Evolutionary conservation across 345 rosid species (phyloP).

Genomic region (rapeseed (Brassica napus)): DNA sequence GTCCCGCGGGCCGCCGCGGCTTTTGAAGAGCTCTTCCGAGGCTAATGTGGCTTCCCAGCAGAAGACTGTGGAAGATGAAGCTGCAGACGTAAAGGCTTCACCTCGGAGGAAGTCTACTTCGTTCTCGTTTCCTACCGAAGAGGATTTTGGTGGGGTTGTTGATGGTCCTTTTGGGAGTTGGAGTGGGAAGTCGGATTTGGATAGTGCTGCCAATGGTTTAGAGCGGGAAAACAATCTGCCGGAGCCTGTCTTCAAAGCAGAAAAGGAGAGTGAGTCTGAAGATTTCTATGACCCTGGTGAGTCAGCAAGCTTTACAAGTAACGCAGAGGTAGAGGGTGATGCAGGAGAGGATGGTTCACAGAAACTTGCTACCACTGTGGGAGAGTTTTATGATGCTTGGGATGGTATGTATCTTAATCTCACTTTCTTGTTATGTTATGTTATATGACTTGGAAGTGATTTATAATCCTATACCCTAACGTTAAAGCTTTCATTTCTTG

Average conservation of each 20-base stretch:
- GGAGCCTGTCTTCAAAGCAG: conserved; percentile 39
- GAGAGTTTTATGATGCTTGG: conserved; percentile 80
- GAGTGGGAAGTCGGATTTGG: conserved; percentile 31
- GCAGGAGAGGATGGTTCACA: conserved; percentile 44
- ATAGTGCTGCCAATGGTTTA: conserved; percentile 30
- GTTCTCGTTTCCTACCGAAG: conserved; percentile 44
- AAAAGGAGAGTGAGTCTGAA: conserved; percentile 52
- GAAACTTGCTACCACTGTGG: conserved; percentile 50
- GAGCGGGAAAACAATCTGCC: conserved; percentile 25
- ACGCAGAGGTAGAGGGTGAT: conserved; percentile 39
- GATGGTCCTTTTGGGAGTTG: conserved; percentile 24
- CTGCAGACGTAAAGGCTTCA: conserved; percentile 34
- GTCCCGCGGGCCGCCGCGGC: conserved; percentile 78
- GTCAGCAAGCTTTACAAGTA: conserved; percentile 59
- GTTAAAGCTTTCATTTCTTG: conserved; percentile 1
- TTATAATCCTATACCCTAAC: background rate
- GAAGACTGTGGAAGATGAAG: conserved; percentile 37
- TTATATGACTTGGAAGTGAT: no score
- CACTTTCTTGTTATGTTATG: background rate
- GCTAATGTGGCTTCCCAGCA: conserved; percentile 48
- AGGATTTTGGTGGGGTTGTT: conserved; percentile 35
- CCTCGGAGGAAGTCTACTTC: conserved; percentile 42
- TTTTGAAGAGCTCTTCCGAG: conserved; percentile 59
- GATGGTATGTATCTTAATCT: conserved; percentile 56
- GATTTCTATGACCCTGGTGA: conserved; percentile 72